These are phyloP conservation scores for Arachnopeziza araneosa DNA, from an alignment of 2,329 filamentous ascomycete species.

Conservation along the genomic window DNA sequence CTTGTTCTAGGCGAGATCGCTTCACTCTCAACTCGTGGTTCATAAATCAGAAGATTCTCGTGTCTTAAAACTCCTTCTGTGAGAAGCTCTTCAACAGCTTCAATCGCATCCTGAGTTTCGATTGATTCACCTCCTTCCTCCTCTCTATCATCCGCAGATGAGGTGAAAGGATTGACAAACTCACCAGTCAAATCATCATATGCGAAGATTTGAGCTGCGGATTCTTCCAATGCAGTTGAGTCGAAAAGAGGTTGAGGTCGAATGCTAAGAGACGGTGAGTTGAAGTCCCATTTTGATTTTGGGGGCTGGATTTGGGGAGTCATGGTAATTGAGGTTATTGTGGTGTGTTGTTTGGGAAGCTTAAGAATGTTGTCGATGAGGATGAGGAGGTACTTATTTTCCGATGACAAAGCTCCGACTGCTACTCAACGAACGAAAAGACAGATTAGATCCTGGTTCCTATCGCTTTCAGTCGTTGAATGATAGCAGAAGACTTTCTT, in stretches of 20 bases:
- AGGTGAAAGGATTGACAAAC: background rate
- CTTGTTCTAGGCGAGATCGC: background rate
- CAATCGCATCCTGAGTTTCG: background rate
- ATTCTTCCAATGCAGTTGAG: background rate
- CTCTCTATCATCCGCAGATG: background rate
- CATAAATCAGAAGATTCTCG: background rate
- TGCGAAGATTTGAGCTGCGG: background rate
- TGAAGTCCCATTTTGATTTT: background rate
- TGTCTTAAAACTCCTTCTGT: background rate
- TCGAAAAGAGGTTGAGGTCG: background rate
- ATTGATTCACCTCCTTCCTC: background rate
- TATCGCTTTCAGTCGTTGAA: background rate
- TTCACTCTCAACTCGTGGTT: background rate
- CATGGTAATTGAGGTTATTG: no score
- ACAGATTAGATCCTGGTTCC: background rate
- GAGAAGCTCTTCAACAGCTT: background rate
- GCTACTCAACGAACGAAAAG: background rate
- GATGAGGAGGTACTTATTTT: background rate
- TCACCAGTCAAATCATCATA: background rate
- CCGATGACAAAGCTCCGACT: constrained; percentile 3
- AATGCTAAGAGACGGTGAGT: background rate
- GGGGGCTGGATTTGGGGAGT: background rate
- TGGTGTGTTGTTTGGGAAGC: no score
- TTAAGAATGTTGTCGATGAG: background rate
- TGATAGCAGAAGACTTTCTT: background rate